Evolutionary conservation across 2,329 filamentous ascomycete species (phyloP).

Genomic region (Fusarium multiceps): DNA sequence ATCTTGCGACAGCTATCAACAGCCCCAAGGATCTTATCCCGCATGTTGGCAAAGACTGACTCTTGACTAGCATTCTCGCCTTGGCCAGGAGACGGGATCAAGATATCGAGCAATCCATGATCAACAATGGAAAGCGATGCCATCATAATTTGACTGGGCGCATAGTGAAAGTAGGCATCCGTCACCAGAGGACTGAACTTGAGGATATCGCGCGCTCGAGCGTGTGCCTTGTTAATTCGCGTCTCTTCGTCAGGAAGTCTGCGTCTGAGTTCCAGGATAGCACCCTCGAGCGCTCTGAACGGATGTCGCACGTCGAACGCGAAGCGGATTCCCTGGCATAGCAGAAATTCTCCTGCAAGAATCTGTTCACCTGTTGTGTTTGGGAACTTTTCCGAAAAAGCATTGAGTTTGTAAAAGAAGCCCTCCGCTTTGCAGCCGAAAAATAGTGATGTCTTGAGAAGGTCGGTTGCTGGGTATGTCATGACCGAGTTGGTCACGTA

Average conservation of each 20-base stretch:
- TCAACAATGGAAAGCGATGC: slow-evolving; percentile 83
- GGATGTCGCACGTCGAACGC: slow-evolving; percentile 94
- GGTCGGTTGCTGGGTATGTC: slow-evolving; percentile 92
- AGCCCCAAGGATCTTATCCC: slow-evolving; percentile 62
- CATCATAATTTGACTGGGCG: slow-evolving; percentile 93
- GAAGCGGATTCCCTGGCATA: slow-evolving; percentile 92
- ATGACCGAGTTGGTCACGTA: slow-evolving; percentile 96
- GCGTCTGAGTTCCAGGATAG: slow-evolving; percentile 82
- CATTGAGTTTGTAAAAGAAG: slow-evolving; percentile 72
- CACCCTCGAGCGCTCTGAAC: slow-evolving; percentile 86
- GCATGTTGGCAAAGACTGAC: slow-evolving; percentile 43
- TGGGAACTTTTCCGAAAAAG: slow-evolving; percentile 76
- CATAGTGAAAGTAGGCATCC: slow-evolving; percentile 97
- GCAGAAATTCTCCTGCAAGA: slow-evolving; percentile 89
- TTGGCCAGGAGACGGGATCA: slow-evolving; percentile 56
- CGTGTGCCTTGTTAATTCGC: slow-evolving; percentile 72
- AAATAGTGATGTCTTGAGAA: slow-evolving; percentile 91
- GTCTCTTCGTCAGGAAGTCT: slow-evolving; percentile 70
- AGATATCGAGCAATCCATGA: slow-evolving; percentile 64
- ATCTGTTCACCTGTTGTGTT: slow-evolving; percentile 83
- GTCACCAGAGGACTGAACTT: slow-evolving; percentile 86
- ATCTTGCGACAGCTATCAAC: slow-evolving; percentile 65
- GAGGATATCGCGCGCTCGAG: slow-evolving; percentile 76
- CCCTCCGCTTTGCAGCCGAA: slow-evolving; percentile 94
- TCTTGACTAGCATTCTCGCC: slow-evolving; percentile 46